Base-by-base conservation (phyloP, 2,329 filamentous ascomycete species). In the Tolypocladium tropicale region DNA sequence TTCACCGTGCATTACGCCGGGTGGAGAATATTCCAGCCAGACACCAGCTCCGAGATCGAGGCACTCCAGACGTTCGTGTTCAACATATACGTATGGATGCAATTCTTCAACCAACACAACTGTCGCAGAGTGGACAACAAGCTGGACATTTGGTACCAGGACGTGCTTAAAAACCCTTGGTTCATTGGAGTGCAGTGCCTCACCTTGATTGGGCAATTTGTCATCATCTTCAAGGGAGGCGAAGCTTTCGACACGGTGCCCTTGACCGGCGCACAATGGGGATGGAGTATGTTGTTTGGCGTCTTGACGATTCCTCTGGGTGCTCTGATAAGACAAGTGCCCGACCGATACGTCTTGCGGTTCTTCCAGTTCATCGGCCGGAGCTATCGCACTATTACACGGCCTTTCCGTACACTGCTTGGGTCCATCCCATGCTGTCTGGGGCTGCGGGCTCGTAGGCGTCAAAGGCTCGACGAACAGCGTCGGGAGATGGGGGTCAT, bases 31-130 rank as follows among this genome's bases (percentile, higher is more conserved):
- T 76, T 87, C 18, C 86, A 62, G 69, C 86, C 46, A 65, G 73
- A 77, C 52, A 68, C 67, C 1, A 48, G 61, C 23, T 58, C 59
- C 14, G 68, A 71, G 39, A 63, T 65, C 6, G 66, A 72, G 48
- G 68, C 70, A 25, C 69, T 77, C 23, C 72, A 82, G 56, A 90
- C 88, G 1, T 76, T 93, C 12, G 85, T 93, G 6, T 92, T 93
- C 77, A 94, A 93, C 71, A 88, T 86, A 0, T 93, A 92, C 62
- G 87, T 92, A 49, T 92, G 88, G 87, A 90, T 93, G 86, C 89
- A 93, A 62, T 89, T 94, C 60, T 93, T 93, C 78, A 93, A 94
- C 64, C 83, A 90, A 63, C 82, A 89, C 72, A 92, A 68, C 75
- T 91, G 89, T 70, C 85, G 89, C 39, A 83, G 89, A 14, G 82